Percentiles rank a stretch among this genome's conserved stretches.
Evolutionary conservation across 208 protist genomes (phyloP).

Genomic region (Crithidia acanthocephali): DNA sequence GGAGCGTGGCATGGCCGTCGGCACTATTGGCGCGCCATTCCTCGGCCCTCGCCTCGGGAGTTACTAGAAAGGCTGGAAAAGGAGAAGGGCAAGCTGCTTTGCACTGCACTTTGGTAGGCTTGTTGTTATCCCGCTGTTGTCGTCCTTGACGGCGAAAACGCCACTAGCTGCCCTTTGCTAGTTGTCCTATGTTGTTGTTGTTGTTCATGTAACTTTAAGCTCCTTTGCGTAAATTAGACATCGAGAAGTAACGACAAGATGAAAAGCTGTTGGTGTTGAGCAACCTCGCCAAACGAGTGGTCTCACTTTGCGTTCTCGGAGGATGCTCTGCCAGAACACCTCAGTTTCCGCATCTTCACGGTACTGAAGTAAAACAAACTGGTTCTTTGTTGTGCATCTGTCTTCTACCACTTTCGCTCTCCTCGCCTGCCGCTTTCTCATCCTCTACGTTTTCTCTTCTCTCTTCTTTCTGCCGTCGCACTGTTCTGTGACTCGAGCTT

Average conservation of each 20-base stretch:
- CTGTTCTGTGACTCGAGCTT: neutral
- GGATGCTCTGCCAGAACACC: too few species aligned
- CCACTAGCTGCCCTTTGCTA: too few species aligned
- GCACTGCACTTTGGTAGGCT: too few species aligned
- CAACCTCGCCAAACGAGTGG: too few species aligned
- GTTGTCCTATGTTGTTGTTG: neutral
- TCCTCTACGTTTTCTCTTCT: neutral
- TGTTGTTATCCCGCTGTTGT: too few species aligned
- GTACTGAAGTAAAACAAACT: neutral
- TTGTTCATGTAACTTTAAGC: neutral
- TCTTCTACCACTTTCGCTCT: neutral
- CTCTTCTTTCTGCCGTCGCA: neutral
- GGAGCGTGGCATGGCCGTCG: constrained; percentile 67
- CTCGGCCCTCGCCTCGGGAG: constrained; percentile 54
- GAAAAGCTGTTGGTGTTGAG: neutral
- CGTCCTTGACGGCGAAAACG: too few species aligned
- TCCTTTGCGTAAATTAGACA: neutral
- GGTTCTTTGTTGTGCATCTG: neutral
- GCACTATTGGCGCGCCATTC: constrained; percentile 66
- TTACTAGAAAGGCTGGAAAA: constrained; percentile 17
- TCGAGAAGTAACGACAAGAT: neutral
- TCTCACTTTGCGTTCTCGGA: too few species aligned
- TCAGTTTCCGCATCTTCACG: neutral
- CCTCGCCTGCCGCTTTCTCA: neutral
- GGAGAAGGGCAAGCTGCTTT: neutral